A percentile compares a stretch with the other conserved stretches of the same genome.
These are phyloP conservation scores for Uromyces viciae-fabae DNA, from an alignment of 1,284 basidiomycete genomes.

Conservation along the genomic window DNA sequence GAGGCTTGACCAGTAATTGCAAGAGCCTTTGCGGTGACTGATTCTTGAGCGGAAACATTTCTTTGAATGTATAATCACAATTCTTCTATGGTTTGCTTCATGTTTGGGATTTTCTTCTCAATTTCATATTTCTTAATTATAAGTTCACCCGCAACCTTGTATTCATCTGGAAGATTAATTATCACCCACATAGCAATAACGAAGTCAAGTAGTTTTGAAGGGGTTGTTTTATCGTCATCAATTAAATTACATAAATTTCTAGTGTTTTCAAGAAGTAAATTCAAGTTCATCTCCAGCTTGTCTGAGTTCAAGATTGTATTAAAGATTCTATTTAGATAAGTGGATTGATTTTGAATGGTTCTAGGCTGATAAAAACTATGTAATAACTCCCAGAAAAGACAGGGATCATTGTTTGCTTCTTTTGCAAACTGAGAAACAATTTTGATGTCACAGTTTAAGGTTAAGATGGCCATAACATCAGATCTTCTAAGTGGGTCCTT, in stretches of 20 bases:
- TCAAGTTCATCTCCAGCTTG: background rate
- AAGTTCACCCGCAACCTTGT: background rate
- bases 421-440: background rate
- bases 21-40: background rate
- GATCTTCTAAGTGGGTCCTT: background rate
- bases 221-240: background rate
- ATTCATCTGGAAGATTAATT: background rate
- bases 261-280: background rate
- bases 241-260: background rate
- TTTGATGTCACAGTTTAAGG: background rate
- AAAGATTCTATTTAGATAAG: background rate
- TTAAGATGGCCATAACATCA: background rate
- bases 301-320: background rate
- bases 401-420: background rate
- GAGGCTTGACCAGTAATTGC: background rate
- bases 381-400: background rate
- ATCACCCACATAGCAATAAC: slow-evolving; percentile 3
- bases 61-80: background rate
- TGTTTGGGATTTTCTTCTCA: background rate
- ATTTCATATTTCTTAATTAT: background rate
- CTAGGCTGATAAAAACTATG: slow-evolving; percentile 1
- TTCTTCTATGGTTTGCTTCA: background rate
- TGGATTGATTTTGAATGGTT: slow-evolving; percentile 6
- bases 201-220: background rate
- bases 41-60: background rate